Percentiles rank a stretch among this genome's conserved stretches.
Conservation (phyloP, 2,329 filamentous ascomycete species). For the Mariannaea sp. region DNA sequence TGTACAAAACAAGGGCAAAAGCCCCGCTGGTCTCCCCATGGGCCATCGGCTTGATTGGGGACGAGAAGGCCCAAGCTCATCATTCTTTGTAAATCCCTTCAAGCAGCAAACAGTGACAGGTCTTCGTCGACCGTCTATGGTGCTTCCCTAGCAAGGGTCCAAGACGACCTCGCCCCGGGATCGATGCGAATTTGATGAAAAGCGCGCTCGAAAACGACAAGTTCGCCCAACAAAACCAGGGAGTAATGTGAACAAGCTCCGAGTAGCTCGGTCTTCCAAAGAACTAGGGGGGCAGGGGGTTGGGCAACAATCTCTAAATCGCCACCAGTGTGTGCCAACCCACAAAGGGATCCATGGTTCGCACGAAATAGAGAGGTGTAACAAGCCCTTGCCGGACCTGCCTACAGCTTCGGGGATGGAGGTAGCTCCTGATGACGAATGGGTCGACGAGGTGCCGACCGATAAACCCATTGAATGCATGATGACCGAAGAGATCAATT, state of each 20-base stretch:
- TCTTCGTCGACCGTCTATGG: constrained; percentile 17
- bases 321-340: constrained; percentile 25
- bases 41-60: background rate
- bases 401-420: constrained; percentile 8
- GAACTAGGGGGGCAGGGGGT: constrained; percentile 5
- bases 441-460: background rate
- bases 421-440: background rate
- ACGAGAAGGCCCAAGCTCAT: background rate
- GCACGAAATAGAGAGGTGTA: background rate
- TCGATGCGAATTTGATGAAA: background rate
- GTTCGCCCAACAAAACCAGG: background rate
- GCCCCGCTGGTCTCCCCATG: background rate
- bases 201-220: background rate
- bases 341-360: constrained; percentile 2
- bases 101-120: constrained; percentile 9
- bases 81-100: background rate
- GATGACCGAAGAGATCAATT: background rate
- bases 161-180: background rate
- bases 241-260: background rate
- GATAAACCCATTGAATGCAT: background rate
- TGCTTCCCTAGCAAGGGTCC: constrained; percentile 1
- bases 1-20: background rate
- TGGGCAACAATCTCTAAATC: constrained; percentile 15
- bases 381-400: constrained; percentile 15
- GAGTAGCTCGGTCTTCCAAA: constrained; percentile 14